Conservation (phyloP, 805 yeast species). For the Metschnikowia similis region DNA sequence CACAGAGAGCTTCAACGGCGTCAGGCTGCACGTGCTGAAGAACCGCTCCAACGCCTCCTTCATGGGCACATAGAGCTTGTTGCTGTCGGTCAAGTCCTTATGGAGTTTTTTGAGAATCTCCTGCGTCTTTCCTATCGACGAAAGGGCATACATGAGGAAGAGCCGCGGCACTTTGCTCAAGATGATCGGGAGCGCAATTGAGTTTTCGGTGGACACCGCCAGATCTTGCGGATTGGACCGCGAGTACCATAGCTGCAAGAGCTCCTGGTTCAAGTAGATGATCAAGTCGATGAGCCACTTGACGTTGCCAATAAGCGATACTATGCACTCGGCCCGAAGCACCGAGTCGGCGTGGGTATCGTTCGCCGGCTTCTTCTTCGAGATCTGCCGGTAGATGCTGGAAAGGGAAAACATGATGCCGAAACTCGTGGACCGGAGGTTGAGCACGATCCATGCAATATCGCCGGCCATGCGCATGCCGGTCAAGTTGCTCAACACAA, state of each 20-base stretch:
- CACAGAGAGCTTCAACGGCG: constrained; percentile 52
- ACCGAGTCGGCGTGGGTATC: constrained; percentile 53
- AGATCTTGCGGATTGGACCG: constrained; percentile 17
- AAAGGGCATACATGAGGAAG: constrained; percentile 59
- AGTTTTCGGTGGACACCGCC: constrained; percentile 25
- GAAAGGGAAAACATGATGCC: constrained; percentile 61
- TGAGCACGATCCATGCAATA: constrained; percentile 61
- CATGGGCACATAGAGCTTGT: constrained; percentile 45
- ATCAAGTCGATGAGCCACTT: constrained; percentile 85
- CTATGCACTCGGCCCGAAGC: constrained; percentile 58
- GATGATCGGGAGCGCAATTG: constrained; percentile 54
- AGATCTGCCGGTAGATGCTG: constrained; percentile 61
- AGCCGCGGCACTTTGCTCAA: constrained; percentile 69
- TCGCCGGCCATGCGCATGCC: constrained; percentile 33
- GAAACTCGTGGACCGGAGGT: constrained; percentile 67
- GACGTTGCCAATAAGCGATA: constrained; percentile 66
- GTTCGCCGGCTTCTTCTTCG: constrained; percentile 50
- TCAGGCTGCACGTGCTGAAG: constrained; percentile 43
- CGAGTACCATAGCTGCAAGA: constrained; percentile 42
- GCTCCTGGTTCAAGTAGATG: constrained; percentile 68
- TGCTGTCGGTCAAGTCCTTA: constrained; percentile 43
- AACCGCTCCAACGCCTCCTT: constrained; percentile 49
- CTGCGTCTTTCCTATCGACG: constrained; percentile 60
- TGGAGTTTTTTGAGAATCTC: constrained; percentile 55
- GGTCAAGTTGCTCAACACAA: constrained; percentile 51